Evolutionary conservation across 2,329 filamentous ascomycete species (phyloP).

Genomic region (Colletotrichum graminicola): DNA sequence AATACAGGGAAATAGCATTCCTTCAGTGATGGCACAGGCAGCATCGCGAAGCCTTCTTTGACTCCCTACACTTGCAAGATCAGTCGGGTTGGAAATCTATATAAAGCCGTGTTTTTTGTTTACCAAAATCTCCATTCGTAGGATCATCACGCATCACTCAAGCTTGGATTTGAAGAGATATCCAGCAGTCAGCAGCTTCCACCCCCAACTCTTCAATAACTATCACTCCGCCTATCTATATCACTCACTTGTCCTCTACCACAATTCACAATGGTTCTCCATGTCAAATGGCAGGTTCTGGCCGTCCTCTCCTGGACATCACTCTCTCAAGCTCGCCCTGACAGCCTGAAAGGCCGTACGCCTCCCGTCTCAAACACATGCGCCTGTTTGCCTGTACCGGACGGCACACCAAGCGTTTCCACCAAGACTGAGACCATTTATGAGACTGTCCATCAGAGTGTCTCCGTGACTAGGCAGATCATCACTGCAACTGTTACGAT

Average conservation of each 20-base stretch:
- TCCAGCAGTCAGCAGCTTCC: background rate
- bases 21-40: background rate
- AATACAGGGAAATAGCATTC: slow-evolving; percentile 39
- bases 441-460: slow-evolving; percentile 45
- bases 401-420: slow-evolving; percentile 30
- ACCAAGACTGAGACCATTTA: slow-evolving; percentile 29
- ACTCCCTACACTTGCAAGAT: background rate
- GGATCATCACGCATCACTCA: background rate
- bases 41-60: background rate
- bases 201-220: background rate
- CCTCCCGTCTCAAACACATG: slow-evolving; percentile 39
- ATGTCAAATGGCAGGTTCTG: slow-evolving; percentile 12
- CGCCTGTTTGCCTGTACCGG: slow-evolving; percentile 21
- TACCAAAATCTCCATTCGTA: background rate
- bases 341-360: slow-evolving; percentile 31
- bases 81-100: background rate
- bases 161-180: background rate
- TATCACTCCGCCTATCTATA: background rate
- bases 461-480: slow-evolving; percentile 34
- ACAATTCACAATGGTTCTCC: slow-evolving; percentile 43
- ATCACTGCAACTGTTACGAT: slow-evolving; percentile 43
- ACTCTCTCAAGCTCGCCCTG: slow-evolving; percentile 23
- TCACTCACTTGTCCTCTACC: background rate
- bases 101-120: slow-evolving; percentile 13
- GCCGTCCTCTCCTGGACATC: slow-evolving; percentile 27